A percentile compares a stretch with the other conserved stretches of the same genome.
These are phyloP conservation scores for Tricholoma terreum DNA, from an alignment of 768 basidiomycete genomes.

Conservation along the genomic window DNA sequence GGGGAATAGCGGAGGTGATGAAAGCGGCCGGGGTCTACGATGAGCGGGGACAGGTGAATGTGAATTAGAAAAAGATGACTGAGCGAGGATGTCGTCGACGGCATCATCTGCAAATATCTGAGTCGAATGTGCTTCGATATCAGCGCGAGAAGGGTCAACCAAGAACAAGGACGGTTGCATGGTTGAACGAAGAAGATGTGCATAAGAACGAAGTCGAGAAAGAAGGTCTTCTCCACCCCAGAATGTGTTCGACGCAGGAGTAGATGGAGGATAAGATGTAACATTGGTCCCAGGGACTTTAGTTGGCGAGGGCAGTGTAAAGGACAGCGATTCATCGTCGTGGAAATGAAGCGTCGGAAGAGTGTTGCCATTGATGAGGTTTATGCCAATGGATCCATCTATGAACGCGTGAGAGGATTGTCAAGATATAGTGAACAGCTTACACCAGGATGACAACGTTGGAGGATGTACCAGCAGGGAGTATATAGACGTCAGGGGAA, in stretches of 20 bases:
- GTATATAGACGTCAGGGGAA: conserved; percentile 85
- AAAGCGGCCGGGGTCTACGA: conserved; percentile 67
- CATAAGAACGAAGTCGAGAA: conserved; percentile 69
- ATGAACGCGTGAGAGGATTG: conserved; percentile 7
- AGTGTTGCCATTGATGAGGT: conserved; percentile 81
- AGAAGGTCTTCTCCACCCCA: conserved; percentile 92
- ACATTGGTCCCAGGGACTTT: conserved; percentile 32
- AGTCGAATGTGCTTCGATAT: conserved; percentile 87
- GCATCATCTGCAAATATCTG: conserved; percentile 83
- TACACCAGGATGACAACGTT: conserved; percentile 81
- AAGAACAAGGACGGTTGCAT: conserved; percentile 86
- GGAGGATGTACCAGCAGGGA: conserved; percentile 85
- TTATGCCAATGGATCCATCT: conserved; percentile 90
- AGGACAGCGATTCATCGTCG: conserved; percentile 91
- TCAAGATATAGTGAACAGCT: conserved; percentile 17
- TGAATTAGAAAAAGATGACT: conserved; percentile 72
- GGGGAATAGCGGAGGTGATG: conserved; percentile 32
- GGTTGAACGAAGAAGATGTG: conserved; percentile 80
- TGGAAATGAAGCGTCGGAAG: conserved; percentile 93
- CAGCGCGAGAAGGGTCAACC: conserved; percentile 88
- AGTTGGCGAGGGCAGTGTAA: conserved; percentile 49
- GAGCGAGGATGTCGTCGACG: conserved; percentile 81
- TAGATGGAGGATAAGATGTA: conserved; percentile 62
- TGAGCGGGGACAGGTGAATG: conserved; percentile 84
- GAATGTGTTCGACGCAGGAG: conserved; percentile 48